A percentile compares a stretch with the other conserved stretches of the same genome.
Conservation (phyloP, 2,329 filamentous ascomycete genomes). For the Colletotrichum melonis region DNA sequence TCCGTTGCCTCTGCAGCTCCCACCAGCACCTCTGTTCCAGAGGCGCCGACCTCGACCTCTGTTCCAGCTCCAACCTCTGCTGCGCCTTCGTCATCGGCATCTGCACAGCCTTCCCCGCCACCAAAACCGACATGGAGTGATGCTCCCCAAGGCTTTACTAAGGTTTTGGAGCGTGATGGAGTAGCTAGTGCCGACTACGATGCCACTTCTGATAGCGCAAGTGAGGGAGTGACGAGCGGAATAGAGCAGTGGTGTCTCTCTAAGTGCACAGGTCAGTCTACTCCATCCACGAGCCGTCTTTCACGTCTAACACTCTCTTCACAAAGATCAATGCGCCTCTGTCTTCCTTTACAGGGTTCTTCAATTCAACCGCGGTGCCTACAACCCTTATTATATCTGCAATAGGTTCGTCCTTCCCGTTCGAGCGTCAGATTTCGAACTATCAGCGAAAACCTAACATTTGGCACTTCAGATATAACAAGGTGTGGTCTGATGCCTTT, state of each 20-base stretch:
- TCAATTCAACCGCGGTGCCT: background rate
- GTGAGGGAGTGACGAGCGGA: background rate
- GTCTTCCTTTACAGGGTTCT: conserved; percentile 13
- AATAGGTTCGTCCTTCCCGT: background rate
- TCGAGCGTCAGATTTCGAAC: no score
- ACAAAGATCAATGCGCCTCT: background rate
- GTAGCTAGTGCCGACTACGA: background rate
- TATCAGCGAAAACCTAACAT: background rate
- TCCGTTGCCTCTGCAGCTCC: conserved; percentile 3
- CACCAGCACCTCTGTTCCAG: background rate
- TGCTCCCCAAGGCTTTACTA: conserved; percentile 1
- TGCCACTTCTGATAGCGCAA: background rate
- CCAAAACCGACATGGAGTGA: conserved; percentile 7
- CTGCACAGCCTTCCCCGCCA: background rate
- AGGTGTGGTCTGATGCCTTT: background rate
- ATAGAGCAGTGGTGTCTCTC: conserved; percentile 16
- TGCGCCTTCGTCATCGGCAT: background rate
- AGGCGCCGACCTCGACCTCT: background rate
- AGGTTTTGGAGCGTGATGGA: conserved; percentile 8
- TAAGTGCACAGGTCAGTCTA: conserved; percentile 6
- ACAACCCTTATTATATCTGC: conserved; percentile 1
- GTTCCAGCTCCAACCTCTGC: background rate
- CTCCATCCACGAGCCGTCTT: background rate
- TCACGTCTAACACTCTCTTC: background rate
- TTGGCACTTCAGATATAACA: background rate